phyloP scores from a whole-genome alignment of 2,329 filamentous ascomycete genomes.

The Epichloe sp. region DNA sequence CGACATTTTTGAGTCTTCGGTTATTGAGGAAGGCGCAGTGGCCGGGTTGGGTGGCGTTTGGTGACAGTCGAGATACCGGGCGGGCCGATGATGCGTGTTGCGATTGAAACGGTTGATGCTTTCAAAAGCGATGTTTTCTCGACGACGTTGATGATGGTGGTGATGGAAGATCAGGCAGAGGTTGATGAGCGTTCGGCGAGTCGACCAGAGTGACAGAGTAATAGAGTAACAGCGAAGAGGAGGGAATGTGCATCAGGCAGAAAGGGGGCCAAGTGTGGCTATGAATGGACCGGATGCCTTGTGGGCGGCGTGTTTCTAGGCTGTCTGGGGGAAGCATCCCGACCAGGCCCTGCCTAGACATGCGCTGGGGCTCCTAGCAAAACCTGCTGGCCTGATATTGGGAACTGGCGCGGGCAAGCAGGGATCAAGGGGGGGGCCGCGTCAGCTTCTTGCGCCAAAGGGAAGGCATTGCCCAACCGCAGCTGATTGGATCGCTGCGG shows the following conservation, averaged over 20 bases:
- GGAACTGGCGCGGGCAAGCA: slow-evolving; percentile 7
- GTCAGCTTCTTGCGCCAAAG: slow-evolving; percentile 12
- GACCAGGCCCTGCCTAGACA: slow-evolving; percentile 6
- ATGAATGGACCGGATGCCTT: slow-evolving; percentile 22
- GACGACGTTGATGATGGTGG: not conserved
- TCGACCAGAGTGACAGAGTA: not conserved
- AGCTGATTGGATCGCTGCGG: not conserved
- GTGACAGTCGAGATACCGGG: not conserved
- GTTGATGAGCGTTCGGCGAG: not conserved
- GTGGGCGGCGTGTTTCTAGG: not conserved
- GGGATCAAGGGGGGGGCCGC: slow-evolving; percentile 12
- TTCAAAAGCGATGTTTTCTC: not conserved
- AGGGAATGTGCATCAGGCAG: slow-evolving; percentile 13
- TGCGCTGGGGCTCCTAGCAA: slow-evolving; percentile 5
- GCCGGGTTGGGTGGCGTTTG: slow-evolving; percentile 2
- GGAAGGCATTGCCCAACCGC: slow-evolving; percentile 1
- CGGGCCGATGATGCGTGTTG: not conserved
- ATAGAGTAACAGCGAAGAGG: slow-evolving; percentile 5
- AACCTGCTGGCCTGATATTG: not conserved
- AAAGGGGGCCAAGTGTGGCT: slow-evolving; percentile 18
- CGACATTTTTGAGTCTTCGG: slow-evolving; percentile 22
- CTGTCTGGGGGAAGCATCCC: not conserved
- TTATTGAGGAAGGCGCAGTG: not conserved
- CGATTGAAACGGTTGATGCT: not conserved
- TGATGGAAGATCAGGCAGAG: not conserved